Evolutionary conservation across 306 rosid species (phyloP), one percentile per base, ranked within the genome.

Genomic region (Cicer judaicum): DNA sequence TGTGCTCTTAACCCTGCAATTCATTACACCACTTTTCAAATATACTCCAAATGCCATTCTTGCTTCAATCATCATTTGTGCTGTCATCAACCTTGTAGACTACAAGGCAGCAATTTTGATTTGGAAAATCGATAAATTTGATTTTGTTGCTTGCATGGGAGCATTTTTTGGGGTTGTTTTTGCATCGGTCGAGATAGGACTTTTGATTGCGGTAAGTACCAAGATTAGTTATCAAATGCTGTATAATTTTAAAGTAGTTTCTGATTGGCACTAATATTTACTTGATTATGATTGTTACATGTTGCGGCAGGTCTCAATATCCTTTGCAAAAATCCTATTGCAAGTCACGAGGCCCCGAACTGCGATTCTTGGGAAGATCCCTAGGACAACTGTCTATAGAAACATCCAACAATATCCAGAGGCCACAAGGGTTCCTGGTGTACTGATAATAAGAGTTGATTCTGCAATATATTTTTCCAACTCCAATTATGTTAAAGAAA

Each of bases 381-480:
- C 97, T 10, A 75, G 94, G 71, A 93, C 98, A 19, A 68, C 79
- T 44, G 97, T 91, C 70, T 93, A 88, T 75, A 88, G 98, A 86
- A 93, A 93, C 86, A 84, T 85, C 76, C 90, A 78, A 70, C 97
- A 93, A 63, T 93, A 93, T 61, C 98, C 97, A 12, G 90, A 89
- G 48, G 98, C 97, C 57, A 85, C 85, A 11, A 89, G 81, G 80
- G 89, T 91, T 83, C 90, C 91, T 0, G 97, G 96, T 8, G 83
- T 91, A 52, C 72, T 91, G 84, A 91, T 91, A 74, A 88, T 93
- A 43, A 87, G 98, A 78, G 89, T 93, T 42, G 97, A 93, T 70
- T 93, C 98, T 59, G 98, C 98, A 7, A 89, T 93, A 72, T 93
- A 91, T 88, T 93, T 93, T 80, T 93, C 98, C 81, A 93, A 93